These are phyloP conservation scores for Trichosporon asahii DNA, from an alignment of 1,284 basidiomycete genomes.

Conservation along the genomic window DNA sequence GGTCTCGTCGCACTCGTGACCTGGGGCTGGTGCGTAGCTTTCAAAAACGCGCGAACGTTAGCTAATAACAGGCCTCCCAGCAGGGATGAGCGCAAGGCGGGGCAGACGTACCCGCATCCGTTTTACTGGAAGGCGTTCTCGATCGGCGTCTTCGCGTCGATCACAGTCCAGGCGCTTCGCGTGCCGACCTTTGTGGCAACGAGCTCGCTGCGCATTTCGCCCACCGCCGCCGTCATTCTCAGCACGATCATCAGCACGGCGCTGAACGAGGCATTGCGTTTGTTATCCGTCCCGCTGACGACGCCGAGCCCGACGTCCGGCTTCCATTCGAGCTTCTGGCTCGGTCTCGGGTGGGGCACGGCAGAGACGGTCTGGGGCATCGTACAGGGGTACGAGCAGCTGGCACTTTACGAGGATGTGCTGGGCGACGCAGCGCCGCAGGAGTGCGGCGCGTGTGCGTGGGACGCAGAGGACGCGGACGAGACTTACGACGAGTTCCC, in stretches of 20 bases:
- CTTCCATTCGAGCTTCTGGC: slow-evolving; percentile 50
- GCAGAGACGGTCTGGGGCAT: slow-evolving; percentile 50
- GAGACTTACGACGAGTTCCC: slow-evolving; percentile 22
- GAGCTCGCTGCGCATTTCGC: slow-evolving; percentile 30
- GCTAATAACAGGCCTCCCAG: slow-evolving; percentile 46
- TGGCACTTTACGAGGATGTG: slow-evolving; percentile 47
- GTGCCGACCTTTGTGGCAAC: slow-evolving; percentile 42
- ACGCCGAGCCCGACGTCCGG: slow-evolving; percentile 43
- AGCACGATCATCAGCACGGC: slow-evolving; percentile 38
- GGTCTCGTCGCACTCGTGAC: slow-evolving; percentile 42
- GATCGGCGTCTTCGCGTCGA: slow-evolving; percentile 46
- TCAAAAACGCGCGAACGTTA: not conserved
- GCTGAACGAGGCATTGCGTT: slow-evolving; percentile 45
- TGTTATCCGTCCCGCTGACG: slow-evolving; percentile 41
- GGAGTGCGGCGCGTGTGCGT: slow-evolving; percentile 3
- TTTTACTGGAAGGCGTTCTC: slow-evolving; percentile 45
- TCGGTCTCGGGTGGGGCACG: slow-evolving; percentile 50
- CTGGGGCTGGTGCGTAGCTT: slow-evolving; percentile 44
- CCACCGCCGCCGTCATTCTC: slow-evolving; percentile 6
- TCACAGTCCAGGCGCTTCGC: slow-evolving; percentile 45
- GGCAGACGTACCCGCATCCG: slow-evolving; percentile 48
- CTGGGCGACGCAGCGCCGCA: slow-evolving; percentile 25
- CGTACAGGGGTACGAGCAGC: slow-evolving; percentile 49
- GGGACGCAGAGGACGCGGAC: slow-evolving; percentile 16
- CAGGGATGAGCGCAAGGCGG: slow-evolving; percentile 37